Base-by-base conservation (phyloP, 192 early-diverging fungal species). In the Chytriomyces sp. region DNA sequence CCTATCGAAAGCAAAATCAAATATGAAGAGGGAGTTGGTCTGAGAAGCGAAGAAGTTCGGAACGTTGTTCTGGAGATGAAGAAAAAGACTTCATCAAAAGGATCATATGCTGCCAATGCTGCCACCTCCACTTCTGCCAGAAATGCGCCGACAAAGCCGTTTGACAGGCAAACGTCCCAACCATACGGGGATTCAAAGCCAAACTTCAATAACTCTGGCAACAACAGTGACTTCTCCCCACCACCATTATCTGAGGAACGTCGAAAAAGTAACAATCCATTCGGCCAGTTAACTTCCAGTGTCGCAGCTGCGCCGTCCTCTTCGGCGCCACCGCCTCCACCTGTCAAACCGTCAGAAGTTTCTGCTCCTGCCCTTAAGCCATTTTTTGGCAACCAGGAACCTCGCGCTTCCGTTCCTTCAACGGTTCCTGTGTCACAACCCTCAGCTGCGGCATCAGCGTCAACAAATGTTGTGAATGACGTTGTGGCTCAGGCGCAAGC, bases 401-500 rank as follows among this genome's bases (percentile, higher is more conserved):
- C 77, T n/a, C 23, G 43, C 16, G 48, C 44, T 60, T 61, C 72
- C 13, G 28, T 20, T 20, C 0, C 18, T n/a, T 16, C 18, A 61
- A 16, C 74, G 3, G 16, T 18, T 24, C 65, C 66, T 6, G 16
- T 28, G 48, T 8, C 69, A 45, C 48, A 72, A 24, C 75, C 69
- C 3, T 64, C 77, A 13, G 50, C 59, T 46, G 46, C 69, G 8
- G 50, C 66, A 3, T 35, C 72, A 45, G 68, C 75, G 11, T 16
- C 63, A 18, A 45, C 66, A 9, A 18, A 45, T 6, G 67, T 67
- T 28, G 84, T 82, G 9, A 82, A 80, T 61, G 81, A 80, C 64
- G 83, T 84, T n/a, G 64, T 87, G 18, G 83, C 83, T 44, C 82
- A 84, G 50, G 86, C 86, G 2, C 81, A 84, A 47, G 86, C 83